phyloP scores from a whole-genome alignment of 345 rosid species.

The Theobroma cacao region DNA sequence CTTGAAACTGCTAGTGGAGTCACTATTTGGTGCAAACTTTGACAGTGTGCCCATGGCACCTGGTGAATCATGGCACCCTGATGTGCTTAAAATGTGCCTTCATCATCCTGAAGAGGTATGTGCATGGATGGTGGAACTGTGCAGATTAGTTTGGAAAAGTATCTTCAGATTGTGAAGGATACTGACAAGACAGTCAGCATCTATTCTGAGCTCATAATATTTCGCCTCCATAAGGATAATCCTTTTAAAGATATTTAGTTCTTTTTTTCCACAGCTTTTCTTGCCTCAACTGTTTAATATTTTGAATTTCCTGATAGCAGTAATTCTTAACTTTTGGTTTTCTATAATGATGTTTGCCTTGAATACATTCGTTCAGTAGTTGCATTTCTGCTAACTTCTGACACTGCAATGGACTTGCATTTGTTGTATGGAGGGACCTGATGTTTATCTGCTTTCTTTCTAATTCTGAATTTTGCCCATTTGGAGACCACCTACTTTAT shows the following conservation, averaged over 20 bases:
- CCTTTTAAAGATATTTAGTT: background rate
- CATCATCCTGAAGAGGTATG: conserved; percentile 91
- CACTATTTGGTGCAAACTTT: conserved; percentile 83
- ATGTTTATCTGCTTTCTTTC: background rate
- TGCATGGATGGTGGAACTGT: conserved; percentile 4
- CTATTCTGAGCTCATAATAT: background rate
- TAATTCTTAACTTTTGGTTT: background rate
- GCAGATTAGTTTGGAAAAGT: background rate
- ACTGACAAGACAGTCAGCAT: background rate
- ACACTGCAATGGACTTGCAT: background rate
- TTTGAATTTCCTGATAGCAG: background rate
- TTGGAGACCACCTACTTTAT: background rate
- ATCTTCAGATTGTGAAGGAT: background rate
- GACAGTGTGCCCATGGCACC: conserved; percentile 57
- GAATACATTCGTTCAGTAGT: background rate
- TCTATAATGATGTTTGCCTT: background rate
- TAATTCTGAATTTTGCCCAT: background rate
- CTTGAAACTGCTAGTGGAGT: conserved; percentile 65
- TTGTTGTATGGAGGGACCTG: background rate
- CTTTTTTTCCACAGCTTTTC: background rate
- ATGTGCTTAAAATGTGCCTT: conserved; percentile 79
- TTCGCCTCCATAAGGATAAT: background rate
- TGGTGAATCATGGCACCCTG: conserved; percentile 97
- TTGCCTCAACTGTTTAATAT: background rate
- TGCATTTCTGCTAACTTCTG: background rate